Conservation (phyloP, 2,329 filamentous ascomycete species). For the Aspergillus fischeri region DNA sequence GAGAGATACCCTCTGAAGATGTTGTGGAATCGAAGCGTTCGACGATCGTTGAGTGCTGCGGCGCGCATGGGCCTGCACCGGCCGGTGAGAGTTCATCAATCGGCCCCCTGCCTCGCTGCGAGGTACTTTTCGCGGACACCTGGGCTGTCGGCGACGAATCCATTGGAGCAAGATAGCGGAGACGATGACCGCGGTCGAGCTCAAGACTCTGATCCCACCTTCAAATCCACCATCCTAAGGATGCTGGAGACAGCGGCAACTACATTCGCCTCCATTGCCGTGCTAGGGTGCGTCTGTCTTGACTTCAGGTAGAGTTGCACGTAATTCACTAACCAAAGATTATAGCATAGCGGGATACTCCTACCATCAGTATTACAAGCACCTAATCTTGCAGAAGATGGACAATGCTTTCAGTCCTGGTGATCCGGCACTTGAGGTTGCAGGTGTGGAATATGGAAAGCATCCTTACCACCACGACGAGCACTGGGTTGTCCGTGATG, state of each 20-base stretch:
- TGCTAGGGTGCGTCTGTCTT: conserved; percentile 54
- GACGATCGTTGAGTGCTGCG: conserved; percentile 17
- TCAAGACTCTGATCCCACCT: conserved; percentile 27
- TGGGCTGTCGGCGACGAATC: conserved; percentile 21
- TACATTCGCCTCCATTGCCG: conserved; percentile 68
- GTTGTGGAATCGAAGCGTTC: conserved; percentile 23
- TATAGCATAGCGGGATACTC: conserved; percentile 61
- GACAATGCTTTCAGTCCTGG: conserved; percentile 85
- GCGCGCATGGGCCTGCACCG: conserved; percentile 16
- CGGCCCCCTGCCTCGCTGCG: conserved; percentile 11
- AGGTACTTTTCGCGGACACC: conserved; percentile 23
- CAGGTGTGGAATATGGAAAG: conserved; percentile 49
- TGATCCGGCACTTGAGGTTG: conserved; percentile 81
- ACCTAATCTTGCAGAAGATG: conserved; percentile 87
- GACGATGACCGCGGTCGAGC: conserved; percentile 23
- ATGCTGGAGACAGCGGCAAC: conserved; percentile 73
- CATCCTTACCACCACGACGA: conserved; percentile 43
- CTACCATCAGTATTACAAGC: conserved; percentile 84
- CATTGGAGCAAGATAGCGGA: conserved; percentile 27
- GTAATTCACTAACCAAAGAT: conserved; percentile 14
- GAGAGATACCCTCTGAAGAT: conserved; percentile 7
- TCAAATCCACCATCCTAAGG: conserved; percentile 48
- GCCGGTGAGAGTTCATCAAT: conserved; percentile 8
- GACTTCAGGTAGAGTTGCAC: background rate
- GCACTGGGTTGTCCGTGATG: conserved; percentile 78